A percentile compares a stretch with the other conserved stretches of the same genome.
Conservation (phyloP, 495 filamentous ascomycete species). For the Tuber melanosporum region DNA sequence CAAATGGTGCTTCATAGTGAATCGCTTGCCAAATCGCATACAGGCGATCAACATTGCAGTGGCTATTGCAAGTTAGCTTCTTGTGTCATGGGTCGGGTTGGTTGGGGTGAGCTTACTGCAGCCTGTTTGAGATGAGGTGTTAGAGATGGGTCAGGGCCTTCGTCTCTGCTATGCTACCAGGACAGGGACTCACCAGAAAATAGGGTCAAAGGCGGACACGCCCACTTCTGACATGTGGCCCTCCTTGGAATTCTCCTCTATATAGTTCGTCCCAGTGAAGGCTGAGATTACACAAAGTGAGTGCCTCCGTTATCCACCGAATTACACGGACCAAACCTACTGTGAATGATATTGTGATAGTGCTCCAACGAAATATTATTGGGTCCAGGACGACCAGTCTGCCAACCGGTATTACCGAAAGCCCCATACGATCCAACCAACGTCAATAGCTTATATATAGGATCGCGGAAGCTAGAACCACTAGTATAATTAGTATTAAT, state of each 20-base stretch:
- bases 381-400: background rate
- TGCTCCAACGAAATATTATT: conserved; percentile 1
- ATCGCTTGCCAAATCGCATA: conserved; percentile 21
- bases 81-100: background rate
- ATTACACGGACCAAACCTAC: background rate
- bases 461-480: conserved; percentile 7
- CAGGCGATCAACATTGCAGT: conserved; percentile 12
- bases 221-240: conserved; percentile 10
- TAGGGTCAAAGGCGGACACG: conserved; percentile 12
- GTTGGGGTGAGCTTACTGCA: conserved; percentile 10
- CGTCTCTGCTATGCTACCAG: background rate
- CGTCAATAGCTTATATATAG: conserved; percentile 11
- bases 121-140: conserved; percentile 9
- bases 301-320: background rate
- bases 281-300: background rate
- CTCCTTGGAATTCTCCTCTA: background rate
- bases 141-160: background rate
- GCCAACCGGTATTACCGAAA: conserved; percentile 9
- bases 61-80: conserved; percentile 1
- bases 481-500: conserved; percentile 3
- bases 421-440: conserved; percentile 1
- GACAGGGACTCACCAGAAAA: conserved; percentile 12
- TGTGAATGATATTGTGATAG: conserved; percentile 11
- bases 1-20: conserved; percentile 2
- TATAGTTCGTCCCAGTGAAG: conserved; percentile 4